Evolutionary conservation across 352 stramenopile species (phyloP).

Genomic region (Bremia lactucae): DNA sequence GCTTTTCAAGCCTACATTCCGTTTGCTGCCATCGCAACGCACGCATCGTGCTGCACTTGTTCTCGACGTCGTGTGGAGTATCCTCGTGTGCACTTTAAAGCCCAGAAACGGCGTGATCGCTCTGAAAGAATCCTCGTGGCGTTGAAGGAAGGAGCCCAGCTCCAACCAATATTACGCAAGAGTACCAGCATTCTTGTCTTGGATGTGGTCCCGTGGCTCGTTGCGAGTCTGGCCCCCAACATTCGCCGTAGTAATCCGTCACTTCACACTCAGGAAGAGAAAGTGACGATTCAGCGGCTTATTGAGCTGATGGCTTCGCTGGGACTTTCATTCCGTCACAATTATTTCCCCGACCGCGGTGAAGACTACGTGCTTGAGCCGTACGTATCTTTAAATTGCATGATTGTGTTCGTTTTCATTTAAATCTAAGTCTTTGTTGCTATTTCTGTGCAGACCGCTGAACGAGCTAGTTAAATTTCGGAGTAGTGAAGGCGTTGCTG

Average conservation of each 20-base stretch:
- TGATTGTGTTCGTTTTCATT: background rate
- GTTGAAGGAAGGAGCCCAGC: constrained; percentile 46
- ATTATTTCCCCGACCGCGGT: constrained; percentile 50
- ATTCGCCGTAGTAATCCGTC: constrained; percentile 49
- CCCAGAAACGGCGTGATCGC: constrained; percentile 45
- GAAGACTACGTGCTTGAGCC: constrained; percentile 70
- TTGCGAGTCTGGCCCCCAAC: constrained; percentile 49
- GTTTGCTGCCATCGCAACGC: constrained; percentile 59
- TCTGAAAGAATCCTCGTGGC: constrained; percentile 56
- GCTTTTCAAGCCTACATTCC: constrained; percentile 53
- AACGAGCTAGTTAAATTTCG: constrained; percentile 63
- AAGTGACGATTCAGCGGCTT: constrained; percentile 47
- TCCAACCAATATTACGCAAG: constrained; percentile 49
- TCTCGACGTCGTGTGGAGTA: constrained; percentile 66
- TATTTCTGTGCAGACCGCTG: constrained; percentile 31
- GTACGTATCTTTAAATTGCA: constrained; percentile 25
- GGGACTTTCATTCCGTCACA: constrained; percentile 61
- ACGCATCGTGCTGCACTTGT: constrained; percentile 62
- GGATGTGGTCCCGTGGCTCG: constrained; percentile 68
- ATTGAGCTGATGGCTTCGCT: constrained; percentile 74
- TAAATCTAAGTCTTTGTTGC: background rate
- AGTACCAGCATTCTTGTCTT: constrained; percentile 48
- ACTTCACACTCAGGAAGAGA: constrained; percentile 56
- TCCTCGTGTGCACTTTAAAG: constrained; percentile 46
- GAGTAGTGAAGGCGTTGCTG: constrained; percentile 19